These are phyloP conservation scores for Blastobotrys proliferans DNA, from an alignment of 1,139 yeast genomes.

Conservation along the genomic window DNA sequence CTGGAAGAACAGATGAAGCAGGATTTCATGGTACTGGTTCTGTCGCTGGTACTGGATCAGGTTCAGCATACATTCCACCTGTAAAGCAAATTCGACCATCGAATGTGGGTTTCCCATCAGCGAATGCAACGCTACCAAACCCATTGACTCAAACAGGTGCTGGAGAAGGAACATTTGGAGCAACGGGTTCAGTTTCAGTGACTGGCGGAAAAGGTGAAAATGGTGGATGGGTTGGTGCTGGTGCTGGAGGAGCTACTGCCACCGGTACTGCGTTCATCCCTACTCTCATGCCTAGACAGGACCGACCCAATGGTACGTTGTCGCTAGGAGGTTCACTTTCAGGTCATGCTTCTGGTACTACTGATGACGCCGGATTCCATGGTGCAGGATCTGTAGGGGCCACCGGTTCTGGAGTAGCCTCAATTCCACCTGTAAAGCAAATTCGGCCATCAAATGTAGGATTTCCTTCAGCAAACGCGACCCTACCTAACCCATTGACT, in stretches of 20 bases:
- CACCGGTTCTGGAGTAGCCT: background rate
- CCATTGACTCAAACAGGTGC: background rate
- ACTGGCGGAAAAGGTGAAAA: background rate
- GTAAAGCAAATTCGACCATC: too few species aligned
- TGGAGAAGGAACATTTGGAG: background rate
- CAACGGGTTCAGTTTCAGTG: background rate
- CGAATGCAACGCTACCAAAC: background rate
- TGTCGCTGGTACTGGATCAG: background rate
- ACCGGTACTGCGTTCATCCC: too few species aligned
- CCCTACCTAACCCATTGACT: background rate
- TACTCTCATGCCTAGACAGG: too few species aligned
- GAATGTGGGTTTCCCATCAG: too few species aligned
- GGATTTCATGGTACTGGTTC: background rate
- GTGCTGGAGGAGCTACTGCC: constrained; percentile 1
- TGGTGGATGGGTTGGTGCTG: background rate
- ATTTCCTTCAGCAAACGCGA: too few species aligned
- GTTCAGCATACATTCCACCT: background rate
- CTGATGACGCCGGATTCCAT: background rate
- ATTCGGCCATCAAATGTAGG: too few species aligned
- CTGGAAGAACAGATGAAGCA: too few species aligned
- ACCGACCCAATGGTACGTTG: too few species aligned
- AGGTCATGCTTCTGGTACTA: too few species aligned
- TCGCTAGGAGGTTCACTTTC: too few species aligned
- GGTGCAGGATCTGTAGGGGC: constrained; percentile 1
- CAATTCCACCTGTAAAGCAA: background rate